Evolutionary conservation across 257 asterid species (phyloP), one percentile per base, ranked within the genome.

Genomic region (Solanum bukasovii): DNA sequence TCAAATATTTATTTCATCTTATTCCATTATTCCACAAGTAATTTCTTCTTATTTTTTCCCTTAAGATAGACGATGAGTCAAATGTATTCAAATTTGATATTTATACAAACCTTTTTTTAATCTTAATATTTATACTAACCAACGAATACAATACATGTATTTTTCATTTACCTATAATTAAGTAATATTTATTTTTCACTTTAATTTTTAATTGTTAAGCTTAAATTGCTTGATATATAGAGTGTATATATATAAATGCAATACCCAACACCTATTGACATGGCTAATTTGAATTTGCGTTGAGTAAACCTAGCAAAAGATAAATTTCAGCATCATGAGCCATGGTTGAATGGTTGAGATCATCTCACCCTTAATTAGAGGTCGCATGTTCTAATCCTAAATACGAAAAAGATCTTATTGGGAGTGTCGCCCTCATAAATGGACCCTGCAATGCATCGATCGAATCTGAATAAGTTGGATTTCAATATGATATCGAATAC

Each of bases 401-500:
- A 1, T 59, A 59, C 6, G 5, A 1, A 63, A 63, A 63, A n/a
- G 12, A 23, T 61, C 0, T 4, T 63, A 4, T 63, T 63, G 7
- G 0, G 7, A 63, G 1, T 2, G 0, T 63, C 16, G 7, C 7
- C 5, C 6, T 5, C 3, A 23, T 23, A 63, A 63, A 23, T 63
- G 0, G 2, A 4, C 2, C 14, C 13, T 63, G 1, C 71, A 63
- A 5, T 61, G 29, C 13, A 7, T n/a, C 13, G 1, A 63, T 63
- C 6, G 0, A 4, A 63, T n/a, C 0, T 5, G 3, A 9, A 4
- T n/a, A n/a, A n/a, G 7, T 5, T 5, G 1, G 3, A 63, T 5
- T n/a, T 10, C 7, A 9, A 63, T 63, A 63, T 2, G 2, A 63
- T 63, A 63, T 20, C 61, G 13, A 23, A 46, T 52, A 16, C 8